Conservation (phyloP, 176 grass and related monocot species). For the Miscanthus lutarioriparius region DNA sequence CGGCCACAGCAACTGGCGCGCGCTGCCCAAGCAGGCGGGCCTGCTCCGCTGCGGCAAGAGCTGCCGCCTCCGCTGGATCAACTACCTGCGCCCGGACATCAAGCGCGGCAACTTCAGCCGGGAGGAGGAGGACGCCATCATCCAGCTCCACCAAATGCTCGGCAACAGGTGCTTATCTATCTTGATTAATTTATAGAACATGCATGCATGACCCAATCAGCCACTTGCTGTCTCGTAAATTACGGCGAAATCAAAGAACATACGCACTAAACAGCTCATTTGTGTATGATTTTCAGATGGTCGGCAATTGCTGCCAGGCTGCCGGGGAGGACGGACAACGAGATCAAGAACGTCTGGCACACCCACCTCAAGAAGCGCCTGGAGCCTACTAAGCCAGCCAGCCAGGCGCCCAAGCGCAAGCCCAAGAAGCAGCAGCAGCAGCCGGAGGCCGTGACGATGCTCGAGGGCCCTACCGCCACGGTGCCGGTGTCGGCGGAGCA, state of each 20-base stretch:
- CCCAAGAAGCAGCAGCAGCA: conserved; percentile 17
- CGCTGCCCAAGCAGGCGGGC: conserved; percentile 74
- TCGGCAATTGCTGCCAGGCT: conserved; percentile 75
- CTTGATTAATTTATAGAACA: no score
- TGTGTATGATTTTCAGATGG: conserved; percentile 50
- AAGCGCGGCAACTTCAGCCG: conserved; percentile 79
- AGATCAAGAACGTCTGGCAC: conserved; percentile 95
- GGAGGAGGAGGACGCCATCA: conserved; percentile 81
- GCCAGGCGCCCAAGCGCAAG: conserved; percentile 31
- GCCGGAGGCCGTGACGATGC: neutral
- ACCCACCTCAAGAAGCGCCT: conserved; percentile 77
- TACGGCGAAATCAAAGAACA: neutral
- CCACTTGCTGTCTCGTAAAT: neutral
- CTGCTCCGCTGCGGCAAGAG: conserved; percentile 85
- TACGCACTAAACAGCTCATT: conserved; percentile 3
- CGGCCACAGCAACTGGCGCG: conserved; percentile 87
- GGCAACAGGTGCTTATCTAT: conserved; percentile 56
- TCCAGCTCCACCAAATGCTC: conserved; percentile 60
- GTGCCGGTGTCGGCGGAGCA: conserved; percentile 41
- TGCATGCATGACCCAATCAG: no score
- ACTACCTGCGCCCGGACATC: conserved; percentile 84
- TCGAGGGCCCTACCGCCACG: neutral
- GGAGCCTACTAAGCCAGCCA: conserved; percentile 21
- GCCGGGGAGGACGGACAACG: conserved; percentile 87
- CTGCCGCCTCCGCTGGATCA: conserved; percentile 87